Evolutionary conservation across 2,329 filamentous ascomycete species (phyloP).

Genomic region (Botryotinia calthae): DNA sequence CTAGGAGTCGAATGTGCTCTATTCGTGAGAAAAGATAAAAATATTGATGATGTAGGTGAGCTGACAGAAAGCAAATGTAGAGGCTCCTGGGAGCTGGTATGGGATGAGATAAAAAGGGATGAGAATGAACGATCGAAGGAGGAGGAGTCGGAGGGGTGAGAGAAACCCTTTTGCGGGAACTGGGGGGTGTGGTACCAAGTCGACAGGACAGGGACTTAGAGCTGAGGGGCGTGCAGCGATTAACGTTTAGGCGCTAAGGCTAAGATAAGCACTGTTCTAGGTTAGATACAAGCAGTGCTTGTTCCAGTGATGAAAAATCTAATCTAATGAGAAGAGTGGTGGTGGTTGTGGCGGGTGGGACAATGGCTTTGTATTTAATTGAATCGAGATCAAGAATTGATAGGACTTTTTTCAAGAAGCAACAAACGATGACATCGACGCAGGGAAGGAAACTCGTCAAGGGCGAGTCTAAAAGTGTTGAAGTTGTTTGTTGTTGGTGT

Average conservation of each 20-base stretch:
- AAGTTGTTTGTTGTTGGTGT: constrained; percentile 5
- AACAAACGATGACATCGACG: not conserved
- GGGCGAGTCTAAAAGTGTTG: not conserved
- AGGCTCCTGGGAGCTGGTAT: constrained; percentile 1
- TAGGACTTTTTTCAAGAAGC: not conserved
- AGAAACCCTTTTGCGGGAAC: not conserved
- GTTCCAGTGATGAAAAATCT: not conserved
- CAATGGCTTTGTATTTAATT: constrained; percentile 12
- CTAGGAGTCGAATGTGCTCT: not conserved
- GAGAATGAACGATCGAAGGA: constrained; percentile 1
- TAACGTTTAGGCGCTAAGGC: constrained; percentile 24
- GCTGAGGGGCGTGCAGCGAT: constrained; percentile 18
- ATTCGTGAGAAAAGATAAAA: not conserved
- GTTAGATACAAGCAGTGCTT: not conserved
- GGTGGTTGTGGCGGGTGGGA: not conserved
- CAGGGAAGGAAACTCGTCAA: not conserved
- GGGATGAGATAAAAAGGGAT: constrained; percentile 9
- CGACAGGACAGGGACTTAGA: not conserved
- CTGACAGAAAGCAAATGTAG: constrained; percentile 13
- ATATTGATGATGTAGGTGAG: constrained; percentile 11
- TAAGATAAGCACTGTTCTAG: constrained; percentile 26
- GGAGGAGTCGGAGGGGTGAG: constrained; percentile 5
- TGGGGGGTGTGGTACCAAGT: not conserved
- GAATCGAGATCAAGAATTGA: not conserved
- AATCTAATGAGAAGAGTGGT: not conserved